Conservation (phyloP, 352 stramenopile genomes). For the Globisporangium uncinulatum region DNA sequence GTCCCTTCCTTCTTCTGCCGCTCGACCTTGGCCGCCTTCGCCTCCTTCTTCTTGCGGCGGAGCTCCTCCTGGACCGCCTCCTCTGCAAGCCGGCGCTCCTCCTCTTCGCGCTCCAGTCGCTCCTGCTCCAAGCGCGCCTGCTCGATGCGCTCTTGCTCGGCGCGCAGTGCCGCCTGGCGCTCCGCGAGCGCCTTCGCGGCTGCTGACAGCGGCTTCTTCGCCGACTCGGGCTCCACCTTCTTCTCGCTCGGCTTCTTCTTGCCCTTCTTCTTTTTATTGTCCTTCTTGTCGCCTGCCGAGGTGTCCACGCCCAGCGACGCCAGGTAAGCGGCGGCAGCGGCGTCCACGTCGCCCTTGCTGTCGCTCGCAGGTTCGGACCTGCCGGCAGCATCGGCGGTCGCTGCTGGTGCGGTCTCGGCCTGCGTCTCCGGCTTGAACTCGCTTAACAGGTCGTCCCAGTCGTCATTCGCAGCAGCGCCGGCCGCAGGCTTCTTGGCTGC, state of each 20-base stretch:
- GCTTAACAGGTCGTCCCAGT: slow-evolving; percentile 71
- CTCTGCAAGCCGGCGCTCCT: slow-evolving; percentile 43
- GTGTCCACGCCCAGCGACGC: slow-evolving; percentile 68
- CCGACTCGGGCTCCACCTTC: slow-evolving; percentile 29
- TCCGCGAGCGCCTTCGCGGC: slow-evolving; percentile 68
- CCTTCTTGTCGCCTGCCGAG: slow-evolving; percentile 49
- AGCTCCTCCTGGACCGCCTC: slow-evolving; percentile 50
- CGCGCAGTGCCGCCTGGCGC: slow-evolving; percentile 63
- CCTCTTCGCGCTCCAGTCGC: slow-evolving; percentile 58
- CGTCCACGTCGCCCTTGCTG: slow-evolving; percentile 40
- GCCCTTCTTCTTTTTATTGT: slow-evolving; percentile 82
- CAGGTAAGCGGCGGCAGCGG: slow-evolving; percentile 67
- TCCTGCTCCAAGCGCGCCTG: slow-evolving; percentile 71
- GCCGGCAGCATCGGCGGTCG: neutral
- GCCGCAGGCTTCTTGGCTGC: slow-evolving; percentile 39
- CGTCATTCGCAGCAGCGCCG: slow-evolving; percentile 41
- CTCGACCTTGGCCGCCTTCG: slow-evolving; percentile 85
- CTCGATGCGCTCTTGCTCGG: slow-evolving; percentile 70
- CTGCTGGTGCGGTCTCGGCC: slow-evolving; percentile 4
- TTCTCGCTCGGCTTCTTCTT: slow-evolving; percentile 62
- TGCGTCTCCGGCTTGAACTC: slow-evolving; percentile 41
- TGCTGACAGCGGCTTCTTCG: slow-evolving; percentile 73
- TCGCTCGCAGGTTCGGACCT: neutral
- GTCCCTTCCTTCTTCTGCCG: slow-evolving; percentile 95
- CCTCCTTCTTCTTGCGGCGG: slow-evolving; percentile 78